Evolutionary conservation across 2,329 filamentous ascomycete species (phyloP), one percentile per base, ranked within the genome.

Genomic region (Pseudohalonectria lignicola): DNA sequence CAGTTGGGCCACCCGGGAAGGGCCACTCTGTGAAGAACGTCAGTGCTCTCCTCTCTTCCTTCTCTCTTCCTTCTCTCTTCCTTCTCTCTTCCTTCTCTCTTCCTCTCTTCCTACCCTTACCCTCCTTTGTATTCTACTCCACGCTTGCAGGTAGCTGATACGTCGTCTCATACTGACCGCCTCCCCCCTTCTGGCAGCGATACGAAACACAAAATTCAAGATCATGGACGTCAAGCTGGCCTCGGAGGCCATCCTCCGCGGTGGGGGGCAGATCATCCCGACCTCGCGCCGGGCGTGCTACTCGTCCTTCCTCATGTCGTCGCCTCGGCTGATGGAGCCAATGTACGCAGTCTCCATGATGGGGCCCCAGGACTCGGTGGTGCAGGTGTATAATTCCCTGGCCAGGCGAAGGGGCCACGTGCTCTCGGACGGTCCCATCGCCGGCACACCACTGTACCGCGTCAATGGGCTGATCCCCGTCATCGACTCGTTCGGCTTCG

Each of bases 151-250:
- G 16, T 4, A 34, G 16, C n/a, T n/a, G n/a, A n/a, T n/a, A n/a
- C n/a, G n/a, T n/a, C n/a, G n/a, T n/a, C n/a, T n/a, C 23, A 7
- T 26, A 26, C 23, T 26, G 3, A 21, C 21, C n/a, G 5, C 23
- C 35, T 34, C 19, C 33, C 32, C 31, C 34, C 18, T 32, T 39
- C 29, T n/a, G n/a, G n/a, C 12, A 86, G 82, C 92, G 25, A 96
- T 98, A 54, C 88, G 92, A 50, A 98, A 98, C 62, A 86, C 86
- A 49, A 95, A 94, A 56, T 98, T 98, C 73, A 86, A 88, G 55
- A 78, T 98, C 53, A 96, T 88, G 44, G 90, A 96, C 55, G 77
- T 94, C 39, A 71, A 82, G 31, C 72, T 98, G 16, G 90, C 88
- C 10, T 72, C 79, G 37, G 87, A 96, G 61, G 83, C 90, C 37